A percentile compares a stretch with the other conserved stretches of the same genome.
These are phyloP conservation scores for Lentinula lateritia DNA, from an alignment of 768 basidiomycete species.

Conservation along the genomic window DNA sequence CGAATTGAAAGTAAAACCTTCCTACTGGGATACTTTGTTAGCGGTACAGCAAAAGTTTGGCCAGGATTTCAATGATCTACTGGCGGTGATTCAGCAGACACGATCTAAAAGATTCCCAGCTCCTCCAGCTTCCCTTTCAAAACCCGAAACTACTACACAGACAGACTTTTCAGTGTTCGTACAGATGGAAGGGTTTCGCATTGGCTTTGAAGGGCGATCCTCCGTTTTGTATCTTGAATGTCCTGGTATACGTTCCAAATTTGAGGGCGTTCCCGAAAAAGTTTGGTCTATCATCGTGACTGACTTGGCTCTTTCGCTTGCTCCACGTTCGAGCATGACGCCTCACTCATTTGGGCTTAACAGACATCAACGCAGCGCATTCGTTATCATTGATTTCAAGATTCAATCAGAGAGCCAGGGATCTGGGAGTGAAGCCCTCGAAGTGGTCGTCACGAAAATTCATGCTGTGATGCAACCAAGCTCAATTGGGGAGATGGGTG, in stretches of 20 bases:
- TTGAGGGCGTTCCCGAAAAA: constrained; percentile 40
- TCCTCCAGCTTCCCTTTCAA: constrained; percentile 11
- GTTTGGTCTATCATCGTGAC: constrained; percentile 68
- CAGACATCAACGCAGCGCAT: constrained; percentile 62
- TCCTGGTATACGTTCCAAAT: constrained; percentile 61
- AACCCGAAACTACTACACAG: constrained; percentile 1
- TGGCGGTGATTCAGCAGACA: constrained; percentile 61
- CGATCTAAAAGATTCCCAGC: constrained; percentile 24
- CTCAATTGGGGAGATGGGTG: constrained; percentile 85
- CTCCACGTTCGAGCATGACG: constrained; percentile 49
- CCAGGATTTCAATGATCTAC: constrained; percentile 79
- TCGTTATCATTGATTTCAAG: constrained; percentile 75
- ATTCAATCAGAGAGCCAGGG: constrained; percentile 15
- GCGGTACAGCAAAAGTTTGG: constrained; percentile 87
- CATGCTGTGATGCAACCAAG: constrained; percentile 95
- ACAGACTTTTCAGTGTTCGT: constrained; percentile 33
- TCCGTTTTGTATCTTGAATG: constrained; percentile 76
- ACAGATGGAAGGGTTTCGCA: constrained; percentile 74
- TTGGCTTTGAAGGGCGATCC: constrained; percentile 70
- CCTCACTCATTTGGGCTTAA: constrained; percentile 47
- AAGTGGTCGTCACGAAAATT: constrained; percentile 63
- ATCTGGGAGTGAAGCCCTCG: constrained; percentile 23
- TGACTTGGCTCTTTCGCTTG: constrained; percentile 80
- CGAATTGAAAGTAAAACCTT: constrained; percentile 70
- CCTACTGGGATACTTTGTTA: constrained; percentile 79